These are phyloP conservation scores for Boletus sensibilis DNA, from an alignment of 768 basidiomycete genomes.

Conservation along the genomic window DNA sequence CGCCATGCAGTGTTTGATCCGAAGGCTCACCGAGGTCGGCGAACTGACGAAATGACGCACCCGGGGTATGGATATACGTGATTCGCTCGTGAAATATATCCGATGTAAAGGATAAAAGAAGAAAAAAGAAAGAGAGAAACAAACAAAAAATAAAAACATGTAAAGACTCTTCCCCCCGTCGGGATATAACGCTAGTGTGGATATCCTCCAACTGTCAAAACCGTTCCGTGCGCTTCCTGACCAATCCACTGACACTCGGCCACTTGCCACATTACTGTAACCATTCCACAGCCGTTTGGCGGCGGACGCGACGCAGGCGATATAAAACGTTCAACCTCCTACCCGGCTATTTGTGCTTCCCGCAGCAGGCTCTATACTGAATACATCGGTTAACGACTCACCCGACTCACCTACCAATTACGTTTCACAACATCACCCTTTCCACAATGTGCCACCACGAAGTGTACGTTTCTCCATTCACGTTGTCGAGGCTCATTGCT, in stretches of 20 bases:
- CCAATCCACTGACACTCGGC: neutral
- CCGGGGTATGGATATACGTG: conserved; percentile 24
- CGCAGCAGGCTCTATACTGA: neutral
- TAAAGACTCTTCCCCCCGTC: neutral
- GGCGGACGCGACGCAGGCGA: conserved; percentile 2
- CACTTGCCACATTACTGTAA: conserved; percentile 7
- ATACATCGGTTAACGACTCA: neutral
- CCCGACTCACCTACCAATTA: neutral
- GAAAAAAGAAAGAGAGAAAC: too few relatives aligned
- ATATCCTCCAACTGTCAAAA: neutral
- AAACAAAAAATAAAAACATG: neutral
- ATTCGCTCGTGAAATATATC: conserved; percentile 2
- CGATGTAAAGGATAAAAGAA: neutral
- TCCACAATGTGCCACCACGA: conserved; percentile 37
- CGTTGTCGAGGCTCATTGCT: neutral
- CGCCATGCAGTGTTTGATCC: conserved; percentile 24
- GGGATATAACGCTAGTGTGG: neutral
- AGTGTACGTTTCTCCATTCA: conserved; percentile 25
- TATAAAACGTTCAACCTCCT: conserved; percentile 2
- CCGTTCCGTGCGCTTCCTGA: neutral
- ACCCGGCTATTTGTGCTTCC: neutral
- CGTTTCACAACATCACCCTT: neutral
- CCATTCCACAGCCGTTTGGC: conserved; percentile 14
- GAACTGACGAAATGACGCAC: conserved; percentile 28
- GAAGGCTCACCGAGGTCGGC: conserved; percentile 10